Evolutionary conservation across 148 eudicot genomes (phyloP).

Genomic region (Linanthus parryae): DNA sequence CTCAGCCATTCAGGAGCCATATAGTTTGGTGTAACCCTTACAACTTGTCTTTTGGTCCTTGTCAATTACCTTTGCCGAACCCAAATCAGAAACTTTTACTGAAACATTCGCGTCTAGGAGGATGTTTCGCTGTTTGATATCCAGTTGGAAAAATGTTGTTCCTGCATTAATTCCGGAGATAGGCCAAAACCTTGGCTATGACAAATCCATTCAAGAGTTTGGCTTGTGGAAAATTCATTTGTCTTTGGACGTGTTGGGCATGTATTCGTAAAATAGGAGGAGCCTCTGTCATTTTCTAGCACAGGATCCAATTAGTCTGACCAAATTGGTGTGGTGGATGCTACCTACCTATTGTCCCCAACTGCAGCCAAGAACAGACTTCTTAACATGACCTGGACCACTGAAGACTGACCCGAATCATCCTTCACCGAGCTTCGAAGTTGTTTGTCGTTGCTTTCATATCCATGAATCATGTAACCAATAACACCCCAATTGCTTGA

Average conservation of each 20-base stretch:
- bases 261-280: constrained; percentile 6
- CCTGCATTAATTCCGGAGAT: constrained; percentile 4
- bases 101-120: neutral
- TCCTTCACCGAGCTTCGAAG: constrained; percentile 9
- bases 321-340: constrained; percentile 4
- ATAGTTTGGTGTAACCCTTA: constrained; percentile 6
- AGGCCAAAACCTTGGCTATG: constrained; percentile 6
- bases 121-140: constrained; percentile 5
- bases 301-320: constrained; percentile 1
- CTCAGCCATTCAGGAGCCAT: constrained; percentile 9
- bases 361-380: constrained; percentile 4
- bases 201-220: neutral
- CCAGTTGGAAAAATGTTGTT: neutral
- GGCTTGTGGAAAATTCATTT: constrained; percentile 2
- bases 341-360: constrained; percentile 5
- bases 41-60: constrained; percentile 8
- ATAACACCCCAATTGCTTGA: constrained; percentile 4
- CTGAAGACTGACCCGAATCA: constrained; percentile 4
- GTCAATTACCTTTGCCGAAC: neutral
- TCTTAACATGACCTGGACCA: constrained; percentile 5
- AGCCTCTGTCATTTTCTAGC: constrained; percentile 5
- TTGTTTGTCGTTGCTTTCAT: neutral
- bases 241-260: constrained; percentile 2
- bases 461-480: neutral
- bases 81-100: neutral